Percentiles rank a stretch among this genome's conserved stretches.
These are phyloP conservation scores for Plasmodium falciparum DNA, from an alignment of 169 alveolate species.

Conservation along the genomic window DNA sequence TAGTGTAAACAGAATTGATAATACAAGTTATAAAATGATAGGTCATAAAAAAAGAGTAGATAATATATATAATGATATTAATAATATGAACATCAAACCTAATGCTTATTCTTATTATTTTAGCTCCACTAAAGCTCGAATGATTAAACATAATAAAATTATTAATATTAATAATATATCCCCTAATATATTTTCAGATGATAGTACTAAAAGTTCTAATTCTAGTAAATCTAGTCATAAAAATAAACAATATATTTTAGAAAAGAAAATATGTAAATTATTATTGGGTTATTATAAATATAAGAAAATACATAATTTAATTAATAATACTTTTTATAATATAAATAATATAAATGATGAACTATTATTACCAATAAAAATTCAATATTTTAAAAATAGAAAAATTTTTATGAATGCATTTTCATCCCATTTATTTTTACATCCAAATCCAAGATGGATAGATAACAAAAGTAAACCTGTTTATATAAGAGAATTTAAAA, in stretches of 20 bases:
- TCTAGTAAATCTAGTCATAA: slow-evolving; percentile 2
- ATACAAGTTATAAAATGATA: slow-evolving; percentile 9
- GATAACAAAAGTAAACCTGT: slow-evolving; percentile 85
- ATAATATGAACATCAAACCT: slow-evolving; percentile 18
- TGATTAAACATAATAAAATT: slow-evolving; percentile 29
- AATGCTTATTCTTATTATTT: slow-evolving; percentile 63
- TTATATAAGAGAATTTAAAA: slow-evolving; percentile 85
- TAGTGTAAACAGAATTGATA: not conserved
- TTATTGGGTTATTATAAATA: slow-evolving; percentile 69
- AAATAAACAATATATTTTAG: slow-evolving; percentile 7
- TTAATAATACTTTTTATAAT: slow-evolving; percentile 49
- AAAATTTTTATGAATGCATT: slow-evolving; percentile 77
- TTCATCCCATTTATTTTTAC: slow-evolving; percentile 80
- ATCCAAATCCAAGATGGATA: slow-evolving; percentile 88
- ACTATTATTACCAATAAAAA: slow-evolving; percentile 50
- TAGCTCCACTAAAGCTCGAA: slow-evolving; percentile 23
- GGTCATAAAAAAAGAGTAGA: not conserved
- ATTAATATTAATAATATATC: slow-evolving; percentile 21
- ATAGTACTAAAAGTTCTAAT: slow-evolving; percentile 52
- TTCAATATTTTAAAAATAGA: slow-evolving; percentile 76
- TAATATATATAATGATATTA: not conserved
- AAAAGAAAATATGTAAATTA: slow-evolving; percentile 39
- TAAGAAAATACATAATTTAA: slow-evolving; percentile 54
- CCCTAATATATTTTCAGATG: slow-evolving; percentile 21
- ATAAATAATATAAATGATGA: slow-evolving; percentile 63